Evolutionary conservation across 805 yeast genomes (phyloP).

Genomic region (Cyberlindnera saturnus): DNA sequence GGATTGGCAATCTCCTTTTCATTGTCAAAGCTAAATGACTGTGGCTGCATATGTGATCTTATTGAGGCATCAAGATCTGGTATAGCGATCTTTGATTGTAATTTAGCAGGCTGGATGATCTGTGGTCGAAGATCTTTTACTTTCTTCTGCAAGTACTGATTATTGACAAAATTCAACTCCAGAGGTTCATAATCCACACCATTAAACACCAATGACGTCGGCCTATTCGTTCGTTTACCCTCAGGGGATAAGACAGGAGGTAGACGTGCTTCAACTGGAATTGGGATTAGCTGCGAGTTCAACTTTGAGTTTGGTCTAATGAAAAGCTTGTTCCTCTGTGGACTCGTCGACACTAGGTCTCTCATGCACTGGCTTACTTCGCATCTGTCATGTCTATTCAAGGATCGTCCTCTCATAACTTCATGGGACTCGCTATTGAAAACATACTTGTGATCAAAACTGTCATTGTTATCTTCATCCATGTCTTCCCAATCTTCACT

Average conservation of each 20-base stretch:
- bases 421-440: constrained; percentile 10
- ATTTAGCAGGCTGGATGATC: constrained; percentile 4
- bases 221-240: constrained; percentile 24
- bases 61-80: constrained; percentile 2
- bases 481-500: constrained; percentile 11
- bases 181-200: constrained; percentile 30
- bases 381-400: constrained; percentile 1
- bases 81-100: background rate
- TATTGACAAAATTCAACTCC: constrained; percentile 9
- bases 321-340: constrained; percentile 23
- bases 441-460: constrained; percentile 7
- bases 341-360: constrained; percentile 11
- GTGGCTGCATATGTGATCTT: background rate
- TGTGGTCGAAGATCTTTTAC: background rate
- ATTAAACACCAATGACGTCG: constrained; percentile 29
- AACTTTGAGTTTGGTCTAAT: constrained; percentile 31
- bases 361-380: constrained; percentile 20
- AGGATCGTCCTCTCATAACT: constrained; percentile 6
- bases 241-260: constrained; percentile 33
- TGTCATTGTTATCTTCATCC: constrained; percentile 3
- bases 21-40: constrained; percentile 13
- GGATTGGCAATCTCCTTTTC: constrained; percentile 22
- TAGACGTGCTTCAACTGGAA: constrained; percentile 30
- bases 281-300: constrained; percentile 27
- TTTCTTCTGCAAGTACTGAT: constrained; percentile 3